Percentiles rank a stretch among this genome's conserved stretches.
Conservation (phyloP, 139 green algal species). For the Microglena sp. region DNA sequence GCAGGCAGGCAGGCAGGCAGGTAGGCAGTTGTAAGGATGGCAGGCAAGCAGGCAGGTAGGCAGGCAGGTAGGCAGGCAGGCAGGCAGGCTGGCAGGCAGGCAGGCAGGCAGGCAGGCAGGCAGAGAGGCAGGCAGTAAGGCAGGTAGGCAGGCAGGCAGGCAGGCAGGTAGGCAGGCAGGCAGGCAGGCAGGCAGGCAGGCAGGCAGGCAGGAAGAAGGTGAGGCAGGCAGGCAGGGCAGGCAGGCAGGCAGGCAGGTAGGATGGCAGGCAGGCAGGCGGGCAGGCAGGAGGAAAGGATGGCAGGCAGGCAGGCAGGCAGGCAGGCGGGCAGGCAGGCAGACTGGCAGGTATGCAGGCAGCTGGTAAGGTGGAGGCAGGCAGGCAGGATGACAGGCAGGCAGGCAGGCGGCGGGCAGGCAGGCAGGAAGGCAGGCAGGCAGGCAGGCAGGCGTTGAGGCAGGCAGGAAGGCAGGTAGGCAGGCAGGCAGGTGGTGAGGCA, state of each 20-base stretch:
- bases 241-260: background rate
- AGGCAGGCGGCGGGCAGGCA: background rate
- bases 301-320: background rate
- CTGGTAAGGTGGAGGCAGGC: background rate
- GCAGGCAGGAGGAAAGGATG: background rate
- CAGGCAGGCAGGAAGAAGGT: conserved; percentile 1
- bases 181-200: background rate
- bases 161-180: conserved; percentile 1
- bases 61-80: background rate
- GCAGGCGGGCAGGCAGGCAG: conserved; percentile 1
- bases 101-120: background rate
- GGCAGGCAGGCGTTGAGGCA: background rate
- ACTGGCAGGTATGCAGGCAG: background rate
- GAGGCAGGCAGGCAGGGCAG: background rate
- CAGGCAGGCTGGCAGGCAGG: background rate
- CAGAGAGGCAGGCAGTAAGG: background rate
- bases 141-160: background rate
- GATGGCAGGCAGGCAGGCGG: background rate
- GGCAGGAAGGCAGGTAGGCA: background rate
- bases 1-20: conserved; percentile 3
- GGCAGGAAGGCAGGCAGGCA: background rate
- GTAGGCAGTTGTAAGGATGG: background rate
- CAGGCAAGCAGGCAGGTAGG: background rate
- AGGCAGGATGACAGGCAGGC: conserved; percentile 2
- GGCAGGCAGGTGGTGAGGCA: background rate